Percentiles rank a stretch among this genome's conserved stretches.
These are phyloP conservation scores for Coemansia sp. DNA, from an alignment of 192 early-diverging fungal species.

Conservation along the genomic window DNA sequence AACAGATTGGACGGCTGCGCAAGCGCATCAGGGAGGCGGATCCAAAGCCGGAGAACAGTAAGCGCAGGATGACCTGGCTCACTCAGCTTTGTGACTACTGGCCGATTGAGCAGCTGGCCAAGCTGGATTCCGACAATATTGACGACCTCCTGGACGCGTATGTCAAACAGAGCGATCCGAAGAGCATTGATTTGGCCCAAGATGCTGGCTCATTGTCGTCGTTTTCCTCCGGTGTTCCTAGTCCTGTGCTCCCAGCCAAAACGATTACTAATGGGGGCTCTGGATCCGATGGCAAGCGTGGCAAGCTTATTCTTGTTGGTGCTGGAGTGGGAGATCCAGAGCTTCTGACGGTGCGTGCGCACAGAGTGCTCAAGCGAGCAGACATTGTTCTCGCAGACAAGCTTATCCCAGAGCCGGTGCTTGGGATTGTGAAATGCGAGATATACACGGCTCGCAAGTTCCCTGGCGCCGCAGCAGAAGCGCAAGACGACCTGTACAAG, in stretches of 20 bases:
- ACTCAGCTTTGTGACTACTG: constrained; percentile 80
- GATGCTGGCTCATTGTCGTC: not conserved
- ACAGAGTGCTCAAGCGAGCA: constrained; percentile 61
- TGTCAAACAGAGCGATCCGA: constrained; percentile 41
- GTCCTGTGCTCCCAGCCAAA: constrained; percentile 20
- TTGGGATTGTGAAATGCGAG: constrained; percentile 58
- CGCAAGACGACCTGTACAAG: constrained; percentile 77
- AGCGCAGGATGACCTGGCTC: constrained; percentile 83
- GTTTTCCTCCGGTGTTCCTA: constrained; percentile 30
- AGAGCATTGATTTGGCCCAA: constrained; percentile 20
- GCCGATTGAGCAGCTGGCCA: constrained; percentile 73
- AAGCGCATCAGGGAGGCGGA: constrained; percentile 65
- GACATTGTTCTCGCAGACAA: constrained; percentile 86
- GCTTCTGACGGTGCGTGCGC: constrained; percentile 75
- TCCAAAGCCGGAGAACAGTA: constrained; percentile 61
- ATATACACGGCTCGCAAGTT: constrained; percentile 71
- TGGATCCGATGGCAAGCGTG: constrained; percentile 18
- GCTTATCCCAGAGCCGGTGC: constrained; percentile 64
- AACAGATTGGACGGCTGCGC: constrained; percentile 66
- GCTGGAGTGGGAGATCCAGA: constrained; percentile 85
- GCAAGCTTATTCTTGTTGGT: constrained; percentile 70
- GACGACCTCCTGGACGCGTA: constrained; percentile 65
- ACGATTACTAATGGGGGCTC: not conserved
- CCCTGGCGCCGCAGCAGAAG: constrained; percentile 63
- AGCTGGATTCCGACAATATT: constrained; percentile 63